phyloP scores from a whole-genome alignment of 345 rosid species.

The Ricinus communis region DNA sequence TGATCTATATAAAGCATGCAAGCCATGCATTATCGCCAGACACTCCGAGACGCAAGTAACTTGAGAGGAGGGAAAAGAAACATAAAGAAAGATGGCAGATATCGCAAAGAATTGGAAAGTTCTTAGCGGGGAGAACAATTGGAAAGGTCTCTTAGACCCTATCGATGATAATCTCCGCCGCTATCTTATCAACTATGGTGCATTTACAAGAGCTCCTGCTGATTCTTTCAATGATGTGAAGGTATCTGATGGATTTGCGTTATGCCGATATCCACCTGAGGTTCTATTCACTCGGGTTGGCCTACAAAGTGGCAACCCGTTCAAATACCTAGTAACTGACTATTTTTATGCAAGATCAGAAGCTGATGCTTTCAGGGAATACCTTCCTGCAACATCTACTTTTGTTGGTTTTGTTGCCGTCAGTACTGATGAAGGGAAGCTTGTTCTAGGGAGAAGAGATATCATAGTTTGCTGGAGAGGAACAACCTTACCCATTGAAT shows the following conservation, averaged over 20 bases:
- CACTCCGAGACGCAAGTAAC: too few relatives aligned
- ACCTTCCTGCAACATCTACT: too few relatives aligned
- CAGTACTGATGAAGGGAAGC: conserved; percentile 32
- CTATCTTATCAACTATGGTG: conserved; percentile 31
- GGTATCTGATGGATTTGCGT: conserved; percentile 9
- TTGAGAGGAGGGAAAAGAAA: too few relatives aligned
- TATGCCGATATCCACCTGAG: conserved; percentile 12
- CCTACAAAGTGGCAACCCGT: conserved; percentile 24
- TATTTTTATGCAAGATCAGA: conserved; percentile 22
- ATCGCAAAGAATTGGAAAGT: conserved; percentile 17
- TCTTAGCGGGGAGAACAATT: conserved; percentile 26
- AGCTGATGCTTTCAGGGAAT: background rate
- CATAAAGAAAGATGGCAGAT: background rate
- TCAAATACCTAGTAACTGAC: conserved; percentile 29
- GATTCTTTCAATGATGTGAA: conserved; percentile 14
- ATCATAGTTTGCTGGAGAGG: conserved; percentile 40
- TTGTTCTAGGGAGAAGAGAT: conserved; percentile 33
- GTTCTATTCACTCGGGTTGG: conserved; percentile 22
- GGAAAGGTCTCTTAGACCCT: conserved; percentile 34
- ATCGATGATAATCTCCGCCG: conserved; percentile 29
- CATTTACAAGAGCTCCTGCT: background rate
- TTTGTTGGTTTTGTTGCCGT: conserved; percentile 34
- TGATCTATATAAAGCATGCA: too few relatives aligned
- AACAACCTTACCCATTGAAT: background rate
- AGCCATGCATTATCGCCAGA: too few relatives aligned